A percentile compares a stretch with the other conserved stretches of the same genome.
phyloP scores from a whole-genome alignment of 441 rosid genomes.

The Euphorbia schlechtendalii region DNA sequence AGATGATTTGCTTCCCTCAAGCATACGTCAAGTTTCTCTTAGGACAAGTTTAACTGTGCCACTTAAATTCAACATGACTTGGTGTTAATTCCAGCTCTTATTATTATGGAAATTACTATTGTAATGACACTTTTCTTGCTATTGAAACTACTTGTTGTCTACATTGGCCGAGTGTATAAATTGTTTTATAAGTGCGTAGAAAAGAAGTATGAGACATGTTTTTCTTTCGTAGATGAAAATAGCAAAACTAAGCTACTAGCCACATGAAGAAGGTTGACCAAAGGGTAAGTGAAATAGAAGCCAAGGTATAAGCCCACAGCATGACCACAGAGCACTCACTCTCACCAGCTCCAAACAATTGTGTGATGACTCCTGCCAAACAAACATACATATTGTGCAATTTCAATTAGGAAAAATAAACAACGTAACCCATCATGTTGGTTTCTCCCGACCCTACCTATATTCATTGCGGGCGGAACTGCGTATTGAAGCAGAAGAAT shows the following conservation, averaged over 20 bases:
- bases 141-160: too few species aligned
- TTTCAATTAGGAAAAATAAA: neutral
- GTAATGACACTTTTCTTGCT: too few species aligned
- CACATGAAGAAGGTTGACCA: conserved; percentile 54
- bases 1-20: too few species aligned
- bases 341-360: conserved; percentile 47
- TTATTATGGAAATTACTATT: too few species aligned
- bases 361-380: conserved; percentile 42
- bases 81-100: too few species aligned
- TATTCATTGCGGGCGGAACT: conserved; percentile 49
- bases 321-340: conserved; percentile 48
- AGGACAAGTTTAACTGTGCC: too few species aligned
- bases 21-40: too few species aligned
- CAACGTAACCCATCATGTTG: too few species aligned
- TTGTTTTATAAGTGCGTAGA: too few species aligned
- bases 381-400: neutral
- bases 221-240: neutral
- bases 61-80: too few species aligned
- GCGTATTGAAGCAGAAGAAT: conserved; percentile 50
- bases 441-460: conserved; percentile 22
- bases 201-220: too few species aligned
- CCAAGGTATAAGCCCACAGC: conserved; percentile 47
- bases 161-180: too few species aligned
- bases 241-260: conserved; percentile 23
- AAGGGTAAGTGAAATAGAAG: conserved; percentile 39